phyloP scores from a whole-genome alignment of 2,329 filamentous ascomycete species.

The Cordyceps cateniannulata region DNA sequence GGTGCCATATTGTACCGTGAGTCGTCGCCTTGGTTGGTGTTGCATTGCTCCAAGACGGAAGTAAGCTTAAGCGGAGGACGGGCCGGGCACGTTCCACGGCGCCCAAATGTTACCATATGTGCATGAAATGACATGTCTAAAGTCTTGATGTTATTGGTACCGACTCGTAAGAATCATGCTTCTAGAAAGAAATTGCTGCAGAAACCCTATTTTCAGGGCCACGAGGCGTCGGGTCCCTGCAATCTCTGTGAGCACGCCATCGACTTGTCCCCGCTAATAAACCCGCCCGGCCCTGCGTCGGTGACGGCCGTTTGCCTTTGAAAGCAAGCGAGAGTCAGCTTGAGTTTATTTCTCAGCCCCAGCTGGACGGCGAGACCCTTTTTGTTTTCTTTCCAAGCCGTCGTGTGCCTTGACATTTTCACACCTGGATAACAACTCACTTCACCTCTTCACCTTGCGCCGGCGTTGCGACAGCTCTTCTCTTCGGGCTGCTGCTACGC shows the following conservation, averaged over 20 bases:
- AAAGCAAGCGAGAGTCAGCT: no score
- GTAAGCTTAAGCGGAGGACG: not conserved
- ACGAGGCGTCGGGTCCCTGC: not conserved
- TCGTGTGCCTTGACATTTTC: not conserved
- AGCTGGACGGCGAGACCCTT: not conserved
- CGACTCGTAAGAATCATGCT: not conserved
- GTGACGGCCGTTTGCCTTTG: not conserved
- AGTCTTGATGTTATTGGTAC: not conserved
- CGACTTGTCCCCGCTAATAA: not conserved
- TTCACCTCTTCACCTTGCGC: not conserved
- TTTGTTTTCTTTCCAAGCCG: not conserved
- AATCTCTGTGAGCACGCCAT: slow-evolving; percentile 11
- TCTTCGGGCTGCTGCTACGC: not conserved
- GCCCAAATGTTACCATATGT: not conserved
- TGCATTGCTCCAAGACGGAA: no score
- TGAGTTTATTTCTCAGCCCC: not conserved
- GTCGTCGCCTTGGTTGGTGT: no score
- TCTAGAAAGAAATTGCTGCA: not conserved
- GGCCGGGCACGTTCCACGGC: not conserved
- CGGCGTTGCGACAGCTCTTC: not conserved
- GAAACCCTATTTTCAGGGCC: not conserved
- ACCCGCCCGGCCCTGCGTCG: not conserved
- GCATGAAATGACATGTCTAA: not conserved
- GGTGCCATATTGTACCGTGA: no score
- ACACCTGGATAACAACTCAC: not conserved